Conservation (phyloP, 192 early-diverging fungal genomes). For the Podila epigama region DNA sequence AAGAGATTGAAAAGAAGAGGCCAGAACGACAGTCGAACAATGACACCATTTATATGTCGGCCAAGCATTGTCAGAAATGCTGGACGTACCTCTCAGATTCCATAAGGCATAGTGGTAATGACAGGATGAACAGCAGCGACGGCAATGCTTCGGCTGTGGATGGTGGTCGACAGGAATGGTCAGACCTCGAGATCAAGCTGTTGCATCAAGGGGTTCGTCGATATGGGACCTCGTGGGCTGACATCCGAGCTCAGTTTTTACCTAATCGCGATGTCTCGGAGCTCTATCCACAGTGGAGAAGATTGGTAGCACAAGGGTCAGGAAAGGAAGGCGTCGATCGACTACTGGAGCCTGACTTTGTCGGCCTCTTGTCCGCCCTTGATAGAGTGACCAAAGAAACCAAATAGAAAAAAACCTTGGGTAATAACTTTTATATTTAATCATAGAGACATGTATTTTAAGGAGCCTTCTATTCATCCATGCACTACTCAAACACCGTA, state of each 20-base stretch:
- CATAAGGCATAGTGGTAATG: not conserved
- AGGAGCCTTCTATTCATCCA: not conserved
- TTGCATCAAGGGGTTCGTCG: slow-evolving; percentile 35
- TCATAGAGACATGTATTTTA: too few species aligned
- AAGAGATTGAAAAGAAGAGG: not conserved
- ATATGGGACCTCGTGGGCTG: slow-evolving; percentile 27
- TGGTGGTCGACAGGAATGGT: slow-evolving; percentile 13
- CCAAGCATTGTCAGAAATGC: slow-evolving; percentile 24
- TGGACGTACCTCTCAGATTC: slow-evolving; percentile 23
- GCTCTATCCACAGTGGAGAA: slow-evolving; percentile 19
- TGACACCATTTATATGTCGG: not conserved
- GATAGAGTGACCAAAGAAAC: not conserved
- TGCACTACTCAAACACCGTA: slow-evolving; percentile 1
- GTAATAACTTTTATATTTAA: not conserved
- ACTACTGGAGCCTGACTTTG: not conserved
- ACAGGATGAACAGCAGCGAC: not conserved
- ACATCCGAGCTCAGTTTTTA: slow-evolving; percentile 36
- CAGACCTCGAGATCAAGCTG: slow-evolving; percentile 17
- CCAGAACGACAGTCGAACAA: not conserved
- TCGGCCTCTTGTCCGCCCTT: not conserved
- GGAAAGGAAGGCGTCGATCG: not conserved
- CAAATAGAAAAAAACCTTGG: not conserved
- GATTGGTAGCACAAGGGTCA: not conserved
- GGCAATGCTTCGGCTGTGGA: not conserved
- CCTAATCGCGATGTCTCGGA: slow-evolving; percentile 26